Evolutionary conservation across 2,329 filamentous ascomycete genomes (phyloP).

Genomic region (Colletotrichum tanaceti): DNA sequence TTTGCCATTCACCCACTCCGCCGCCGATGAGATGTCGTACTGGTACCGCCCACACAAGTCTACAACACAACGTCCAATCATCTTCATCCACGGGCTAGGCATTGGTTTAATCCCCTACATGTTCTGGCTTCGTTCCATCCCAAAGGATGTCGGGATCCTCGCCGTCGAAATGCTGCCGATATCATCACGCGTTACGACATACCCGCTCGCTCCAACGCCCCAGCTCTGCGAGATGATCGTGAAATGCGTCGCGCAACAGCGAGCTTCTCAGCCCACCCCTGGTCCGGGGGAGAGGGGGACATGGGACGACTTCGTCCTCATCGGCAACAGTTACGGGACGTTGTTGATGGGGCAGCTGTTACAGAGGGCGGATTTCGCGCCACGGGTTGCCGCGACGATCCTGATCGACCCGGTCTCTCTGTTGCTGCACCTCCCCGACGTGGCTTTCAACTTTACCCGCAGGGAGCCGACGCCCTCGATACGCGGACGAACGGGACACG

Average conservation of each 20-base stretch:
- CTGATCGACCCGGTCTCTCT: slow-evolving; percentile 71
- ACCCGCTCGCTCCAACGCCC: slow-evolving; percentile 52
- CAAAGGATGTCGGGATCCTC: slow-evolving; percentile 66
- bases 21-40: slow-evolving; percentile 63
- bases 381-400: slow-evolving; percentile 59
- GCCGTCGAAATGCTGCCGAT: slow-evolving; percentile 69
- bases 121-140: slow-evolving; percentile 57
- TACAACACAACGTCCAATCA: slow-evolving; percentile 63
- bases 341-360: slow-evolving; percentile 68
- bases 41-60: slow-evolving; percentile 72
- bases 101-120: slow-evolving; percentile 63
- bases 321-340: slow-evolving; percentile 68
- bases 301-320: slow-evolving; percentile 66
- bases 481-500: slow-evolving; percentile 48
- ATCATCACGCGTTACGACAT: slow-evolving; percentile 65
- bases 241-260: slow-evolving; percentile 33
- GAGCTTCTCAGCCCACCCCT: slow-evolving; percentile 22
- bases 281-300: slow-evolving; percentile 2
- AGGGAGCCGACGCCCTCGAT: slow-evolving; percentile 53
- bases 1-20: slow-evolving; percentile 57
- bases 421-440: slow-evolving; percentile 69
- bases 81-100: slow-evolving; percentile 74
- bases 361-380: slow-evolving; percentile 50
- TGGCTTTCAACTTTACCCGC: slow-evolving; percentile 69
- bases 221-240: slow-evolving; percentile 29